These are phyloP conservation scores for Neurospora sp. DNA, from an alignment of 495 filamentous ascomycete genomes.

Conservation along the genomic window DNA sequence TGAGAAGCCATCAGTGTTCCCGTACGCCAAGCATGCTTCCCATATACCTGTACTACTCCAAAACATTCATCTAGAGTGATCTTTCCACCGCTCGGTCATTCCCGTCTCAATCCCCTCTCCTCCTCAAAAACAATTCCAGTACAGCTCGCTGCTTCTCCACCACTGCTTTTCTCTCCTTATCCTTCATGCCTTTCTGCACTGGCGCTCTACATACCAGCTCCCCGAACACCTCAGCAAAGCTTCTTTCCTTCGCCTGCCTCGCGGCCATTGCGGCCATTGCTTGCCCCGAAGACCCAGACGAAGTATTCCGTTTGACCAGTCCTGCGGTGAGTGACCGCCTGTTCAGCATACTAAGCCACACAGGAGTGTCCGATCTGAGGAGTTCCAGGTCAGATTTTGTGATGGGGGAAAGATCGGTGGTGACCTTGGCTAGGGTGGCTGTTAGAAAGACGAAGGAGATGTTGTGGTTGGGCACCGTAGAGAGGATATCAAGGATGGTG, in stretches of 20 bases:
- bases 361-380: slow-evolving; percentile 11
- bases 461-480: slow-evolving; percentile 62
- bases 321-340: slow-evolving; percentile 26
- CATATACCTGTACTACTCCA: neutral
- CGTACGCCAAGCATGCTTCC: neutral
- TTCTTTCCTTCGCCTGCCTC: slow-evolving; percentile 34
- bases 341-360: slow-evolving; percentile 13
- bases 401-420: slow-evolving; percentile 36
- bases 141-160: slow-evolving; percentile 34
- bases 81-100: neutral
- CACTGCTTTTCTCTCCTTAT: slow-evolving; percentile 36
- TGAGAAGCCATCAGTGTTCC: neutral
- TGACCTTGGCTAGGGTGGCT: slow-evolving; percentile 53
- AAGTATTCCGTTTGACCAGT: neutral
- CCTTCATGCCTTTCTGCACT: slow-evolving; percentile 19
- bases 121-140: slow-evolving; percentile 31
- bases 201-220: slow-evolving; percentile 33
- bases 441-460: slow-evolving; percentile 81
- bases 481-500: slow-evolving; percentile 62
- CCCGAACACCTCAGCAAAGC: slow-evolving; percentile 38
- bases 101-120: slow-evolving; percentile 7
- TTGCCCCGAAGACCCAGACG: slow-evolving; percentile 8
- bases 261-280: slow-evolving; percentile 23
- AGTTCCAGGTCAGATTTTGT: slow-evolving; percentile 25
- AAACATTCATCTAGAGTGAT: neutral